phyloP scores from a whole-genome alignment of 139 green algal species.

The Coelastrella sp. region DNA sequence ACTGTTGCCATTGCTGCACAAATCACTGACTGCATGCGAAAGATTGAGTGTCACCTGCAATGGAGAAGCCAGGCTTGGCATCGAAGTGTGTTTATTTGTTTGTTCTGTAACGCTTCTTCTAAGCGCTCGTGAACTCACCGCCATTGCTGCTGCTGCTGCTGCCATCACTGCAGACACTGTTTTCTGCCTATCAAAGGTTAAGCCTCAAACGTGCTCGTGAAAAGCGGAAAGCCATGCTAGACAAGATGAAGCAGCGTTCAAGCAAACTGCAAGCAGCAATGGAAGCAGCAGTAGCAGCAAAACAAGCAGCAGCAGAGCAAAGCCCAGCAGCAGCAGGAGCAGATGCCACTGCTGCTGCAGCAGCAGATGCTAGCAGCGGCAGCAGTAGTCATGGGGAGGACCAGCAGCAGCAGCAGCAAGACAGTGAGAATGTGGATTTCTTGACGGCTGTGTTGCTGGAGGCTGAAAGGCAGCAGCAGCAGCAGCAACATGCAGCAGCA shows the following conservation, averaged over 20 bases:
- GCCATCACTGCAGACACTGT: slow-evolving; percentile 13
- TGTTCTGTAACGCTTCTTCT: not conserved
- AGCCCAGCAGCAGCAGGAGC: not conserved
- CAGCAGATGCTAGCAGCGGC: not conserved
- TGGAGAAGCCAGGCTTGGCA: too few relatives aligned
- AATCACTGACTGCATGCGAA: not conserved
- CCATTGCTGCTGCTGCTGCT: slow-evolving; percentile 19
- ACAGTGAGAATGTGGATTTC: slow-evolving; percentile 24
- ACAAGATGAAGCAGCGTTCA: slow-evolving; percentile 53
- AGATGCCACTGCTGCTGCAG: not conserved
- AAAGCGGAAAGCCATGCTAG: slow-evolving; percentile 29
- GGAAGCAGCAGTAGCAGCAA: slow-evolving; percentile 29
- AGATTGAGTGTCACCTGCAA: not conserved
- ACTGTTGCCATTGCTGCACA: too few relatives aligned
- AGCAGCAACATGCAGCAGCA: not conserved
- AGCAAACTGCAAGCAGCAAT: slow-evolving; percentile 45
- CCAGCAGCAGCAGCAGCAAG: not conserved
- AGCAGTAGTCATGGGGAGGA: not conserved
- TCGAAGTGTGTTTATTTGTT: not conserved
- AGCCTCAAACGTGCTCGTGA: not conserved
- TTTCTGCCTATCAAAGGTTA: slow-evolving; percentile 39
- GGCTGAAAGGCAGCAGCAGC: slow-evolving; percentile 13
- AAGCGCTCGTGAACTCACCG: not conserved
- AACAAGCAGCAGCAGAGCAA: not conserved
- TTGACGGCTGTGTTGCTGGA: slow-evolving; percentile 6